Base-by-base conservation (phyloP, 2,329 filamentous ascomycete genomes). In the Exophiala viscosa region DNA sequence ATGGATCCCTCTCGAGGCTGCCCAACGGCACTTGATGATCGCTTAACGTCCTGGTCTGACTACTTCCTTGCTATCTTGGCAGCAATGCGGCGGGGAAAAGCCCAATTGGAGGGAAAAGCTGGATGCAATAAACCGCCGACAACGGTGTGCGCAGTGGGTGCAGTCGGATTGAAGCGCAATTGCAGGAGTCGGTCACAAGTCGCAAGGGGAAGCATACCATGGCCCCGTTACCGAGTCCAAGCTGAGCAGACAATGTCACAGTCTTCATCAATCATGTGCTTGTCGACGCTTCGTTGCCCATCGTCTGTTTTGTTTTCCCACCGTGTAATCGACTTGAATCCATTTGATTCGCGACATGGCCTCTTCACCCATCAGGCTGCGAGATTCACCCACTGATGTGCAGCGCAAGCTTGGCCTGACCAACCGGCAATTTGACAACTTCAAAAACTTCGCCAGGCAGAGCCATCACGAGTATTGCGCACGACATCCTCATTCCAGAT, bases 401-500 rank as follows among this genome's bases (percentile, higher is more conserved):
- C 52, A 50, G 35, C 43, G 47, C 36, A 56, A 56, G 34, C 53
- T 59, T 36, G 49, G 52, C 32, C 48, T 59, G 39, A 59, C 44
- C 35, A 47, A 50, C 28, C 56, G 47, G 36, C 46, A 52, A 28
- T 59, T 53, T 32, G 56, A 59, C 35, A 59, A 56, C 44, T 59
- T 59, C 50, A 59, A 59, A 48, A 52, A 53, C 52, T 54, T 54
- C 52, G 56, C 52, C 13, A 44, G 55, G 8, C 28, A 48, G 18
- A 53, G 45, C n/a, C 56, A 59, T 41, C 44, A 44, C 35, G 56
- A 59, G 34, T 59, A 56, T 44, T 54, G 50, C 39, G 49, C 50
- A 23, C 39, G 50, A 14, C 56, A 53, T 52, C 56, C 56, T 36
- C 38, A 45, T 31, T 59, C 56, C 34, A 56, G 51, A 28, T 59